Base-by-base conservation (phyloP, 2,329 filamentous ascomycete genomes). In the Epichloe sp. region DNA sequence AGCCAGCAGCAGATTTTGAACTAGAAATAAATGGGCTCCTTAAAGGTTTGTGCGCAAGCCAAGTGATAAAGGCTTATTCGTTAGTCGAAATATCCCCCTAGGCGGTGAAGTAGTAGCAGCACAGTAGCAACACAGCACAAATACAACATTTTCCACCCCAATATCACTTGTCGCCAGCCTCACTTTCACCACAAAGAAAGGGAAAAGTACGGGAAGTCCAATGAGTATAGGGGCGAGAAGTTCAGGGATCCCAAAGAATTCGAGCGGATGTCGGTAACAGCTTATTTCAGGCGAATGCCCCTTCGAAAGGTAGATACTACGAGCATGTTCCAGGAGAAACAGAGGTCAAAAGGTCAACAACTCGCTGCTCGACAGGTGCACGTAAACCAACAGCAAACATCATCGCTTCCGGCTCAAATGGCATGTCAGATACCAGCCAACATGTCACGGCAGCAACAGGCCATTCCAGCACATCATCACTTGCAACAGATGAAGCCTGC, bases 221-320 rank as follows among this genome's bases (percentile, higher is more conserved):
- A 63, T 56, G 55, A 60, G 2, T 26, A 3, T 8, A 26, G 7
- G 7, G 7, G 2, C 26, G 26, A 26, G 26, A 26, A 26, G 26
- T 26, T 7, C 7, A 26, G 2, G 1, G 7, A 4, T 67, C 60
- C 54, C 62, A 51, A 23, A 46, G 59, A 57, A n/a, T 59, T 58
- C 14, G 68, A 75, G 55, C 65, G 67, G 10, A 55, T 67, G 8
- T 68, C 68, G 10, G 60, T 77, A 42, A 73, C 66, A 1, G 69
- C 67, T 11, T 77, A 74, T 58, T 77, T 73, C 57, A 71, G 68
- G 55, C 63, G 68, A 8, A 60, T 61, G 3, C 72, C 71, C 1
- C 63, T 60, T 21, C 54, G 55, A 1, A 61, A 53, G 12, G 40
- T 64, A 6, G 59, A 68, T 50, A 58, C 59, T 41, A 42, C 63